Evolutionary conservation across 2,329 filamentous ascomycete species (phyloP), one percentile per base, ranked within the genome.

Genomic region (Cucurbitaria berberidis): DNA sequence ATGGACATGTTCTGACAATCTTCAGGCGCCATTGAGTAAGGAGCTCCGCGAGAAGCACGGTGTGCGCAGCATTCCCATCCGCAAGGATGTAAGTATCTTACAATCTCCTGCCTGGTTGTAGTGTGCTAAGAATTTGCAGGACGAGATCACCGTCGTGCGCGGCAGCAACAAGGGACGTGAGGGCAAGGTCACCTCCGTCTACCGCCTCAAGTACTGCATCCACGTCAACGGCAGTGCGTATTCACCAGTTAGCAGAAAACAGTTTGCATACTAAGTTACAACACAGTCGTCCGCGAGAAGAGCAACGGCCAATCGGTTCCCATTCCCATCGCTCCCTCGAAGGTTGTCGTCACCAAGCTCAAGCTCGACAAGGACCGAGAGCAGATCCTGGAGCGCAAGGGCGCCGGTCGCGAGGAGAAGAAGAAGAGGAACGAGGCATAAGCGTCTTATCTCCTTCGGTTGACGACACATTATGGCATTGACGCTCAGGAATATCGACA

Each of bases 31-130:
- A 52, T 62, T 75, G 63, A 74, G 73, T 73, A 75, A 96, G 86
- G 95, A 99, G 85, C 88, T 99, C 78, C 89, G 92, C 78, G 93
- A 96, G 83, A 95, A 99, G 88, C 90, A 99, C 90, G 96, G 96
- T 82, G 95, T 97, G 86, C 69, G 89, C 61, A 72, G 70, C 80
- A 96, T 97, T 80, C 95, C 93, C 78, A 87, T 98, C 84, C 91
- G 93, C 84, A 96, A 96, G 84, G 93, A 96, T 59, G 71, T 74
- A 68, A 64, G 70, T 66, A 57, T 47, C 78, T 90, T 11, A 29
- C 13, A 19, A 18, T 44, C 35, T 39, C 9, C 42, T 18, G 43
- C 38, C 55, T 15, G 19, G 47, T 46, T 35, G 45, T 56, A 50
- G 53, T 60, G 51, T 67, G 66, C 68, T 74, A 63, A 73, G 60